Conservation (phyloP, 352 stramenopile genomes). For the Phytophthora pluvialis region DNA sequence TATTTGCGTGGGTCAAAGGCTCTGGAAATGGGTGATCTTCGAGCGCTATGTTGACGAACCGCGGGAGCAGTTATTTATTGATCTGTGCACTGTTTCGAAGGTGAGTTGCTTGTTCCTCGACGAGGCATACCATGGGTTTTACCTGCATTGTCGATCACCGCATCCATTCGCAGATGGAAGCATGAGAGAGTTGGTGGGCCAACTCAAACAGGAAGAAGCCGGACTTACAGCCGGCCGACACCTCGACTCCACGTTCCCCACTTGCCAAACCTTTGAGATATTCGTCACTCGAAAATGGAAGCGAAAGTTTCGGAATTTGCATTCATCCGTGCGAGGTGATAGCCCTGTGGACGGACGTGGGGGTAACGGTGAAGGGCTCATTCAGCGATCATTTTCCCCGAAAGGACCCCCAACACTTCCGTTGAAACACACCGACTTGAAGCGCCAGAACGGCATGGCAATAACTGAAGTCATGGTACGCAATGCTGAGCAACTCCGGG, state of each 20-base stretch:
- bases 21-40: slow-evolving; percentile 93
- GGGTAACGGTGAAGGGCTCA: slow-evolving; percentile 26
- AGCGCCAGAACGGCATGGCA: slow-evolving; percentile 15
- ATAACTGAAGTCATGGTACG: slow-evolving; percentile 63
- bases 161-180: slow-evolving; percentile 93
- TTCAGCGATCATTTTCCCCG: slow-evolving; percentile 39
- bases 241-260: slow-evolving; percentile 77
- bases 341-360: slow-evolving; percentile 18
- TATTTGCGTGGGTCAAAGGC: slow-evolving; percentile 69
- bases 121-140: slow-evolving; percentile 94
- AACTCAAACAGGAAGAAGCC: slow-evolving; percentile 91
- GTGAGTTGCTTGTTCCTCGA: slow-evolving; percentile 92
- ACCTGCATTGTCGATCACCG: slow-evolving; percentile 94
- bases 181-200: slow-evolving; percentile 92
- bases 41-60: slow-evolving; percentile 78
- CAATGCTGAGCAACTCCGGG: slow-evolving; percentile 56
- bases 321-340: slow-evolving; percentile 46
- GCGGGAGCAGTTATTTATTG: slow-evolving; percentile 86
- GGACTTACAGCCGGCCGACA: slow-evolving; percentile 87
- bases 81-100: slow-evolving; percentile 96
- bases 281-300: slow-evolving; percentile 91
- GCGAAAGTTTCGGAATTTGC: slow-evolving; percentile 78
- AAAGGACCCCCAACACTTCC: slow-evolving; percentile 28
- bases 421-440: slow-evolving; percentile 27
- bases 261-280: slow-evolving; percentile 94